phyloP scores from a whole-genome alignment of 108 stramenopile genomes.

The Schizochytrium sp. region DNA sequence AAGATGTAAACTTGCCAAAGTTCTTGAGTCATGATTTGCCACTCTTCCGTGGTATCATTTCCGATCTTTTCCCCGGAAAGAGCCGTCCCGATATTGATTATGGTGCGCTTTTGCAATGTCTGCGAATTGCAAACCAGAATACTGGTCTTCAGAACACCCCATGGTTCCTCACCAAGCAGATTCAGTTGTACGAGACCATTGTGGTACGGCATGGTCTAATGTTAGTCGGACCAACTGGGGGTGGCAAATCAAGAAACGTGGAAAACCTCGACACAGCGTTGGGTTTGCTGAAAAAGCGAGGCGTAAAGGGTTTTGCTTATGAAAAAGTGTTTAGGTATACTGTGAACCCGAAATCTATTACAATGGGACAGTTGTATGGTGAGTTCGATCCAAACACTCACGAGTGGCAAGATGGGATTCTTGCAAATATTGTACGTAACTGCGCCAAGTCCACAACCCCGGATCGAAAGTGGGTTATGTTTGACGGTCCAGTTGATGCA shows the following conservation, averaged over 20 bases:
- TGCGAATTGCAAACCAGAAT: constrained; percentile 70
- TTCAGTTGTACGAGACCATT: constrained; percentile 80
- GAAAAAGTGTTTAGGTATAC: constrained; percentile 72
- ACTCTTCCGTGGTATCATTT: constrained; percentile 79
- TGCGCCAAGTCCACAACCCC: constrained; percentile 71
- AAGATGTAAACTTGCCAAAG: constrained; percentile 83
- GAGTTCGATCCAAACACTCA: constrained; percentile 78
- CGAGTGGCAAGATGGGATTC: constrained; percentile 79
- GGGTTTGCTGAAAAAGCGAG: constrained; percentile 66
- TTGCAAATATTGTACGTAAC: constrained; percentile 71
- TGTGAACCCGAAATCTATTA: constrained; percentile 80
- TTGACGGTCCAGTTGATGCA: constrained; percentile 81
- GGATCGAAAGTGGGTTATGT: constrained; percentile 77
- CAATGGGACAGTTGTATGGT: constrained; percentile 81
- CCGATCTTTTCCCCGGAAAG: constrained; percentile 78
- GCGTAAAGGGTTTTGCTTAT: constrained; percentile 71
- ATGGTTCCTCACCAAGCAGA: constrained; percentile 62
- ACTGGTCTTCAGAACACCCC: constrained; percentile 66
- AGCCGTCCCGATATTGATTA: constrained; percentile 76
- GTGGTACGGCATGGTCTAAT: constrained; percentile 78
- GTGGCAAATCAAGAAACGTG: constrained; percentile 75
- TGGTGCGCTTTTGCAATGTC: constrained; percentile 66
- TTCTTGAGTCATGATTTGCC: constrained; percentile 81
- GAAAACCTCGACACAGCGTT: constrained; percentile 70
- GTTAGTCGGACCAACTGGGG: constrained; percentile 79